These are phyloP conservation scores for Saccharomycopsis sp. DNA, from an alignment of 805 yeast genomes.

Conservation along the genomic window DNA sequence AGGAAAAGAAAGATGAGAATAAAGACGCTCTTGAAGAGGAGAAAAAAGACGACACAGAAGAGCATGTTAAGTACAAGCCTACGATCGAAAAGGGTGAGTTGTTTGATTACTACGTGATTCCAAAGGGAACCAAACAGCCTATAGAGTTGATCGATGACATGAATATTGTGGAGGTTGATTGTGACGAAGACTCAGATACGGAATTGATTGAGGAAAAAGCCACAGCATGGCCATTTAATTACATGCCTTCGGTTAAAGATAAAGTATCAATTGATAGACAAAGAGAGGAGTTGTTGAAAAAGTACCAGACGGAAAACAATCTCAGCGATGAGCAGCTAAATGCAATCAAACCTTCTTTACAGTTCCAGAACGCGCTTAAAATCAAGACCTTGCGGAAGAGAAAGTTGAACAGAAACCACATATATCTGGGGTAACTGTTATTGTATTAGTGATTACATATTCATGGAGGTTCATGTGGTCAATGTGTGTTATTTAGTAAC, in stretches of 20 bases:
- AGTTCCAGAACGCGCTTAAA: slow-evolving; percentile 13
- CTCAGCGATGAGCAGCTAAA: not conserved
- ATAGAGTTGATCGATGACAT: not conserved
- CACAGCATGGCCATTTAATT: slow-evolving; percentile 5
- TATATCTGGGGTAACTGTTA: not conserved
- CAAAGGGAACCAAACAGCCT: not conserved
- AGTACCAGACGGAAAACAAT: not conserved
- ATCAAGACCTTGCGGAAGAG: slow-evolving; percentile 9
- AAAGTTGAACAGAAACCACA: slow-evolving; percentile 13
- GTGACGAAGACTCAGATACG: slow-evolving; percentile 15
- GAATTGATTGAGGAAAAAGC: slow-evolving; percentile 14
- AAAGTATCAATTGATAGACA: slow-evolving; percentile 1
- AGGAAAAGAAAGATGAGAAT: not conserved
- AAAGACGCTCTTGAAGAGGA: not conserved
- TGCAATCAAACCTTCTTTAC: slow-evolving; percentile 4
- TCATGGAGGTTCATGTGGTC: not conserved
- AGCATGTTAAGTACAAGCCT: not conserved
- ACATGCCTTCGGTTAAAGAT: not conserved
- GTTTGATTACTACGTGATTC: slow-evolving; percentile 9
- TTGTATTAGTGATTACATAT: too few species aligned
- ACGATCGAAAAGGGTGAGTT: slow-evolving; percentile 6
- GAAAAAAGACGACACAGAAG: not conserved
- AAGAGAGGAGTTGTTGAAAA: not conserved
- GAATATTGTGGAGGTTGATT: slow-evolving; percentile 11
- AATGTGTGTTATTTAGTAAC: too few species aligned